Evolutionary conservation across 306 rosid genomes (phyloP), one percentile per base, ranked within the genome.

Genomic region (Styphnolobium japonicum): DNA sequence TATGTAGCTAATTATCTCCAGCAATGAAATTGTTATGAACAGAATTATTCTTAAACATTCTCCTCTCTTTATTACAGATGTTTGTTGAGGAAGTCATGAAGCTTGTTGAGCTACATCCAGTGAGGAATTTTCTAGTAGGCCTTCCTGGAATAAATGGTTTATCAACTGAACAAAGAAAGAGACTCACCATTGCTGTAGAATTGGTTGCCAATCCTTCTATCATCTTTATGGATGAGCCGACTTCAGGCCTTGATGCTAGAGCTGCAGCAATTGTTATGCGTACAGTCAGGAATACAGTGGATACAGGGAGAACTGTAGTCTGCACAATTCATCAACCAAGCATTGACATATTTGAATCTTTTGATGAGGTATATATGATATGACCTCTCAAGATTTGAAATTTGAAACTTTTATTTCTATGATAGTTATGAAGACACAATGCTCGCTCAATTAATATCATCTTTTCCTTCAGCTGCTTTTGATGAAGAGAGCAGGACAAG

Each of bases 291-390:
- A 88, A 88, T 48, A 88, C 88, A 14, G 87, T 81, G 7, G 86
- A 85, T 66, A 85, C 88, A 9, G 89, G 91, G 15, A 57, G 89
- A 78, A 88, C 91, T 51, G 82, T 88, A 5, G 89, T 83, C 67
- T 88, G 91, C 86, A 85, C 91, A 71, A 88, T 88, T 85, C 89
- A 88, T 81, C 89, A 88, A 80, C 91, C 91, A 70, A 85, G 89
- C 85, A 85, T 85, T 36, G 91, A 88, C 84, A 78, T 88, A 74
- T 88, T 85, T 79, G 89, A 88, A 78, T 58, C 86, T 65, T 88
- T 88, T 33, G 89, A 88, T 61, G 91, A 88, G 91, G 91, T 85
- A 71, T 16, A 15, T 33, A n/a, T n/a, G n/a, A n/a, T n/a, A 55
- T 23, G 60, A 10, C 73, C 80, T 70, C 42, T 62, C 37, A 36